Evolutionary conservation across 257 asterid species (phyloP), one percentile per base, ranked within the genome.

Genomic region (Verbascum thapsus): DNA sequence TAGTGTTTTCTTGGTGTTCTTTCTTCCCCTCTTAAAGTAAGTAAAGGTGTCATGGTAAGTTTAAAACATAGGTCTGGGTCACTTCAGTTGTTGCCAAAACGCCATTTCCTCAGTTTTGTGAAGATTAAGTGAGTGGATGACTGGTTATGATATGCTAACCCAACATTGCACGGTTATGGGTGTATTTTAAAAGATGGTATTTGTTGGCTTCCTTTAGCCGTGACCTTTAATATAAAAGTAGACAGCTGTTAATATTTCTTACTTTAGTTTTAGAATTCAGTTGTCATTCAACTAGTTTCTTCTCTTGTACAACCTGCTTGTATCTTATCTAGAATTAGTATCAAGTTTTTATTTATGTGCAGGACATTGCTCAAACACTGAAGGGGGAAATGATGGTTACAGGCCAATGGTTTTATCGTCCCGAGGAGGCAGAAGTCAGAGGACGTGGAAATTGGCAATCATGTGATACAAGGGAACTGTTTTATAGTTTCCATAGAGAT

Each of bases 321-420:
- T 49, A 48, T 40, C 51, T 48, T 43, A 20, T 45, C n/a, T 57
- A 37, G 37, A 23, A 65, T 56, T 51, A 26, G 30, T 54, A 19
- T 39, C 50, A 23, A 49, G 8, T 54, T 54, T 8, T 43, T 55
- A 22, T 73, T 30, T 62, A 22, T 47, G 34, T 30, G 41, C 79
- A 92, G 96, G 96, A 89, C 71, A 82, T 92, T 60, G n/a, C 80
- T 58, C 81, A 74, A 74, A 73, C 65, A 34, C 45, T 38, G 26
- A 72, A 67, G 4, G 88, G 85, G 50, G 74, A 71, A 53, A 26
- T 85, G 83, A 77, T 67, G 85, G 78, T 92, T 49, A 76, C 77
- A 17, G 94, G 88, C 40, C 97, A 89, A 71, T 85, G 96, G 96
- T 87, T 92, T 76, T 89, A 92, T 68, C 94, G 97, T 41, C 97